Conservation (phyloP, 2,329 filamentous ascomycete species). For the Zelopaecilomyces penicillatus region DNA sequence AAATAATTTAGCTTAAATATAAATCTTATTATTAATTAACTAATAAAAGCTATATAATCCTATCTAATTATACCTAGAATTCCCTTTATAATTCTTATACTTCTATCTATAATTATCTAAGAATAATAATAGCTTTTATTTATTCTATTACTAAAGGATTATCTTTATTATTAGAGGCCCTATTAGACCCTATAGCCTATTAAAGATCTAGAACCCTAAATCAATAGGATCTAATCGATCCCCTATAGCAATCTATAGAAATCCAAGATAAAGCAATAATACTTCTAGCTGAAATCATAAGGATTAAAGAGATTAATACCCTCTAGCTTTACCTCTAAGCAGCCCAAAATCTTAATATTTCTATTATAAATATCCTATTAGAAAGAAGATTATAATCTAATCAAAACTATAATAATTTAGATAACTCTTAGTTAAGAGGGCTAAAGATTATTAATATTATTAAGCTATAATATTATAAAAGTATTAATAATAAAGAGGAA, state of each 20-base stretch:
- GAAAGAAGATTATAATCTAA: no score
- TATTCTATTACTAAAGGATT: slow-evolving; percentile 2
- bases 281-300: not conserved
- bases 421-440: no score
- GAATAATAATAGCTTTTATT: not conserved
- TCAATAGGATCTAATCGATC: not conserved
- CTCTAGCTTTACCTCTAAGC: no score
- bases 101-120: not conserved
- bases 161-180: not conserved
- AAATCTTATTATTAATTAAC: not conserved
- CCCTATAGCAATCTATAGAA: not conserved
- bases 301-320: no score
- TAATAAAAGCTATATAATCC: not conserved
- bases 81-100: not conserved
- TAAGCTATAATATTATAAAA: not conserved
- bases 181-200: not conserved
- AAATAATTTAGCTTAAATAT: not conserved
- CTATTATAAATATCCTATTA: no score
- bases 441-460: not conserved
- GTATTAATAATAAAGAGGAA: not conserved
- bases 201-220: not conserved
- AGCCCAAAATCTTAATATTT: no score
- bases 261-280: not conserved
- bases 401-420: no score
- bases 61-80: not conserved